Evolutionary conservation across 2,329 filamentous ascomycete species (phyloP), one percentile per base, ranked within the genome.

Genomic region (Colletotrichum sp.): DNA sequence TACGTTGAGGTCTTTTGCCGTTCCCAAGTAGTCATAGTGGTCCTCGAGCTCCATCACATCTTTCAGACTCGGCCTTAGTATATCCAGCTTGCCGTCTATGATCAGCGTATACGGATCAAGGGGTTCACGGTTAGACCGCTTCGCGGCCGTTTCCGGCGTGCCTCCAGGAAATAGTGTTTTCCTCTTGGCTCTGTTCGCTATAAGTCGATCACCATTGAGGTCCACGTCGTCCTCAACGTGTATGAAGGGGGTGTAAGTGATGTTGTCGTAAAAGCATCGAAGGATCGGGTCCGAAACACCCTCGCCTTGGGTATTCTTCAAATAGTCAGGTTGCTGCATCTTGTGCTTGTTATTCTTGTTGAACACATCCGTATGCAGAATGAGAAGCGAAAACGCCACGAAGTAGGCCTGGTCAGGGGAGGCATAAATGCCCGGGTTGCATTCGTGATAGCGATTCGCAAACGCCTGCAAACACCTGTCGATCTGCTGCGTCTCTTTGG

Each of bases 271-370:
- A 82, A 99, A 98, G 83, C 96, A 98, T 81, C 96, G 96, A 16
- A 99, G 88, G 57, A 99, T 95, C 79, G 99, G 96, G 79, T 98
- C 95, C 68, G 95, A 95, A n/a, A 99, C 95, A 16, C 95, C 95
- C 83, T 99, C 96, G 5, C 95, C 96, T 26, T 93, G 93, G 0
- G 96, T 98, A 83, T 99, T 99, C 85, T 98, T 98, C 80, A 99
- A 90, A 85, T 99, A 99, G 81, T 99, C 97, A 1, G 91, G 87
- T 82, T 98, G 98, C 82, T 98, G 96, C 97, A 99, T 99, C 86
- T 99, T 99, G 84, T 97, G 92, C 87, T 99, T 99, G 87, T 99
- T 99, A 88, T 99, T 99, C 86, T 98, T 98, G 89, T 99, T 99
- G 91, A 99, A 99, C n/a, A 98, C 95, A 82, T 99, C 97, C 0